Evolutionary conservation across 768 basidiomycete genomes (phyloP).

Genomic region (Kwoniella bestiolae): DNA sequence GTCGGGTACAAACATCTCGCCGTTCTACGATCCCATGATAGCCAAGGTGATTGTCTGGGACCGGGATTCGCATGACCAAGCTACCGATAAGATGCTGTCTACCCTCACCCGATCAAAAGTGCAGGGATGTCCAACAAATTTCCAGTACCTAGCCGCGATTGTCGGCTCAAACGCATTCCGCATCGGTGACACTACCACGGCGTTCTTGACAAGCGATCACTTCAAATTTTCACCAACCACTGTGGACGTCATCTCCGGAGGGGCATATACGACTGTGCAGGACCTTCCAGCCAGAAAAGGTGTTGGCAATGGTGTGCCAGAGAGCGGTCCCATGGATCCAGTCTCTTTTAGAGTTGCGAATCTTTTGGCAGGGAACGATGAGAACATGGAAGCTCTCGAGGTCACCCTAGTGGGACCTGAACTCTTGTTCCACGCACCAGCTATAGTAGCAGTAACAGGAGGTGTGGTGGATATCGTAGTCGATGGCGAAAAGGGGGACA

Average conservation of each 20-base stretch:
- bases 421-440: constrained; percentile 62
- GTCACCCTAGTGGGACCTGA: constrained; percentile 60
- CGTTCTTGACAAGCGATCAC: constrained; percentile 38
- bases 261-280: constrained; percentile 62
- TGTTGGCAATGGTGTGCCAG: constrained; percentile 67
- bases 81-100: constrained; percentile 60
- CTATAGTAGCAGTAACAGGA: constrained; percentile 67
- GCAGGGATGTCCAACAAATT: constrained; percentile 68
- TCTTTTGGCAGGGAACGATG: constrained; percentile 64
- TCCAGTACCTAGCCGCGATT: constrained; percentile 63
- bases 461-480: constrained; percentile 61
- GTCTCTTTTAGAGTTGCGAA: constrained; percentile 67
- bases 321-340: constrained; percentile 69
- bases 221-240: constrained; percentile 55
- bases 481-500: constrained; percentile 58
- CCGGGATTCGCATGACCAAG: constrained; percentile 61
- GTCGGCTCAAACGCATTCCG: constrained; percentile 54
- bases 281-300: constrained; percentile 34
- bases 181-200: constrained; percentile 41
- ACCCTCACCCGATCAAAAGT: constrained; percentile 61
- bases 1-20: constrained; percentile 61
- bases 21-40: constrained; percentile 57
- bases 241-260: constrained; percentile 64
- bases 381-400: constrained; percentile 65
- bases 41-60: constrained; percentile 66